Evolutionary conservation across 495 filamentous ascomycete genomes (phyloP).

Genomic region (Talaromyces ruber): DNA sequence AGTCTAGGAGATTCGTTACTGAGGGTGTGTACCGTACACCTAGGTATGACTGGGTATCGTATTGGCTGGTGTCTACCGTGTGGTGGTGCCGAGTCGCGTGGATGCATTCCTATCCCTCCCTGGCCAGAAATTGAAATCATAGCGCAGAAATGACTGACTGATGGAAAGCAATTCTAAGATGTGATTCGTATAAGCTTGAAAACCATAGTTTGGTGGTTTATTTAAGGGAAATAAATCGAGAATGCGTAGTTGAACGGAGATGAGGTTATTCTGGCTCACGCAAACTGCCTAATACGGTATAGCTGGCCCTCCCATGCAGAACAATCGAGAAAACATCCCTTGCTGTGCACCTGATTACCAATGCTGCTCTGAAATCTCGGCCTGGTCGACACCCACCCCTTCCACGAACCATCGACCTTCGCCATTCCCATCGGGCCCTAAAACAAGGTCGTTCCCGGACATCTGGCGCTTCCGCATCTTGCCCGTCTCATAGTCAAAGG

Average conservation of each 20-base stretch:
- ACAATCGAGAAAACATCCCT: background rate
- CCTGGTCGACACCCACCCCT: slow-evolving; percentile 63
- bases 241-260: background rate
- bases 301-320: background rate
- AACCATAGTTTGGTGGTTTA: background rate
- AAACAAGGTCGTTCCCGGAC: slow-evolving; percentile 81
- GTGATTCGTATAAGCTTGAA: background rate
- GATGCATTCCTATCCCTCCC: slow-evolving; percentile 2
- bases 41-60: background rate
- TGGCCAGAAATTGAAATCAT: background rate
- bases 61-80: background rate
- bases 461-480: slow-evolving; percentile 84
- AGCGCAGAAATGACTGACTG: background rate
- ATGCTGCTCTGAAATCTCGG: slow-evolving; percentile 63
- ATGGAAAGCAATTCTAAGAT: background rate
- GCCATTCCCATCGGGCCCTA: slow-evolving; percentile 39
- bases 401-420: slow-evolving; percentile 54
- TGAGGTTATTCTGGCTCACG: background rate
- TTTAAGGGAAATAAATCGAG: background rate
- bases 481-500: slow-evolving; percentile 61
- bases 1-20: background rate
- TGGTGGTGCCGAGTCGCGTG: background rate
- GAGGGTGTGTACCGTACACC: background rate
- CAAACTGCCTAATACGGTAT: background rate
- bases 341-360: slow-evolving; percentile 42